phyloP scores from a whole-genome alignment of 2,329 filamentous ascomycete species.

The Claviceps africana region DNA sequence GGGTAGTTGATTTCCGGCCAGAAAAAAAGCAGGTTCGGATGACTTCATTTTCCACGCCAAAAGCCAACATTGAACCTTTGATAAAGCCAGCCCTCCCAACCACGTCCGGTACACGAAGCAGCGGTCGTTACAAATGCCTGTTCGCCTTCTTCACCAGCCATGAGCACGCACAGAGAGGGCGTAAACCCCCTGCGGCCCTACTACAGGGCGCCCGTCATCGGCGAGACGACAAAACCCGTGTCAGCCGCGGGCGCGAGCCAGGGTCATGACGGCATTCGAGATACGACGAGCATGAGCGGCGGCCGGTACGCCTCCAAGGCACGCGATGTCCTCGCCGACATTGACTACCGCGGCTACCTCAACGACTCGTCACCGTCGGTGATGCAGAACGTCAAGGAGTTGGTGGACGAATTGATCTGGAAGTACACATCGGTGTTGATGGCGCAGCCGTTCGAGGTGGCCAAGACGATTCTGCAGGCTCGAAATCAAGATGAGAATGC shows the following conservation, averaged over 20 bases:
- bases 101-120: neutral
- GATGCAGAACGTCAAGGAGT: constrained; percentile 58
- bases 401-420: constrained; percentile 77
- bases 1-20: neutral
- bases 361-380: constrained; percentile 62
- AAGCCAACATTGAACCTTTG: neutral
- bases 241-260: constrained; percentile 22
- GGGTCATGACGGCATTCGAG: constrained; percentile 31
- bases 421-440: constrained; percentile 83
- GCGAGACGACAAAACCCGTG: constrained; percentile 27
- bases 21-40: constrained; percentile 1
- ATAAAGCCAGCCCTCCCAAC: neutral
- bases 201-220: constrained; percentile 49
- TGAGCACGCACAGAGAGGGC: constrained; percentile 31
- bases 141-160: constrained; percentile 18
- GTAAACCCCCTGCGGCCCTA: constrained; percentile 56
- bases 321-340: constrained; percentile 73
- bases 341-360: constrained; percentile 84
- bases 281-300: constrained; percentile 23
- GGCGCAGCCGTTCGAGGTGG: constrained; percentile 92
- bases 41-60: constrained; percentile 5
- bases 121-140: constrained; percentile 11
- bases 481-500: constrained; percentile 40
- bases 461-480: constrained; percentile 83
- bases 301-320: constrained; percentile 39